phyloP scores from a whole-genome alignment of 2,329 filamentous ascomycete genomes.

The Teratosphaeria pseudoeucalypti region DNA sequence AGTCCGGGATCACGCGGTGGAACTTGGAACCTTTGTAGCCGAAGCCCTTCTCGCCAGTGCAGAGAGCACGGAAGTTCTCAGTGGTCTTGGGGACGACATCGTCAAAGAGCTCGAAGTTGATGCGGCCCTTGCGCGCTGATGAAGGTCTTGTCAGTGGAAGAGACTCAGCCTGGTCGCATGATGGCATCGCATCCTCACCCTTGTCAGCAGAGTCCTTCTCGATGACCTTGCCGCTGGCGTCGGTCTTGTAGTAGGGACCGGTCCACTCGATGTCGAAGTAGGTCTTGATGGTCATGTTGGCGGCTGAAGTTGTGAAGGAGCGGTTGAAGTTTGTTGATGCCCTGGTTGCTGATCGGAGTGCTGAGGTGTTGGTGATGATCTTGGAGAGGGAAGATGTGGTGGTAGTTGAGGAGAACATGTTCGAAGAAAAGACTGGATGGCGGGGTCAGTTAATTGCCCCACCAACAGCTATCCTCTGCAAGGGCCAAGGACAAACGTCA shows the following conservation, averaged over 20 bases:
- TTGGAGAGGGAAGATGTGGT: conserved; percentile 5
- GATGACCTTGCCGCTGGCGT: conserved; percentile 43
- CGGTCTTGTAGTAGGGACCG: conserved; percentile 58
- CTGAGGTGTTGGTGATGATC: background rate
- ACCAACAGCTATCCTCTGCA: background rate
- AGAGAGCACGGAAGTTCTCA: conserved; percentile 91
- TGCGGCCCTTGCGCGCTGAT: conserved; percentile 61
- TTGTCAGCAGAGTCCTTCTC: conserved; percentile 36
- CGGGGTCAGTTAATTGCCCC: conserved; percentile 1
- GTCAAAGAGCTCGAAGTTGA: conserved; percentile 84
- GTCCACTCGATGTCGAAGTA: conserved; percentile 44
- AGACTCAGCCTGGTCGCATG: conserved; percentile 4
- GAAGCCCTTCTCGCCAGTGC: conserved; percentile 86
- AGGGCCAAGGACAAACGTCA: background rate
- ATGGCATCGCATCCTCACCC: conserved; percentile 41
- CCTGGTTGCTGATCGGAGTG: conserved; percentile 20
- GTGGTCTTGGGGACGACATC: conserved; percentile 84
- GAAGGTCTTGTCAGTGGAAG: background rate
- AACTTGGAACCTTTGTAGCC: conserved; percentile 77
- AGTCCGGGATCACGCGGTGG: conserved; percentile 95
- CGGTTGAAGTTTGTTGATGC: conserved; percentile 34
- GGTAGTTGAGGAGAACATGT: conserved; percentile 13
- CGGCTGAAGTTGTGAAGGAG: conserved; percentile 53
- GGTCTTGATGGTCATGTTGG: conserved; percentile 64
- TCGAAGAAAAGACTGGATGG: conserved; percentile 2